phyloP scores from a whole-genome alignment of 192 early-diverging fungal species.

The Coemansia sp. region DNA sequence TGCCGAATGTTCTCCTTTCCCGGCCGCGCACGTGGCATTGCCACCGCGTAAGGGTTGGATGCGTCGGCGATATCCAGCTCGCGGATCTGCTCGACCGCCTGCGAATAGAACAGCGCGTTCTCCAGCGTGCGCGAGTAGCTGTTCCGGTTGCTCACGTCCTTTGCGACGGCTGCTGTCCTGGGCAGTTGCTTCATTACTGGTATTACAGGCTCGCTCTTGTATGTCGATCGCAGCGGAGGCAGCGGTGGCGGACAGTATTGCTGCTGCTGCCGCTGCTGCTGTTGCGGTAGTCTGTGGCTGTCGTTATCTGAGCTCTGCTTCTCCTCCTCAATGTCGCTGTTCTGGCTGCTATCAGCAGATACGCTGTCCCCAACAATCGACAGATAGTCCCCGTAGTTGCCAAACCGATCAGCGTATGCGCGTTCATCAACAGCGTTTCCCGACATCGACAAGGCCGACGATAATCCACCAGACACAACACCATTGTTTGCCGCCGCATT shows the following conservation, averaged over 20 bases:
- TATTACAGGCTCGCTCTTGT: constrained; percentile 46
- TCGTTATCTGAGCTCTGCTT: not conserved
- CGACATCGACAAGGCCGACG: too few species aligned
- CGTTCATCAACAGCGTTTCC: not conserved
- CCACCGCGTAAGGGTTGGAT: constrained; percentile 19
- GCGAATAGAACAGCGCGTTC: constrained; percentile 52
- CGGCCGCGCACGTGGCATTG: constrained; percentile 33
- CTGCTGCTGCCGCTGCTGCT: not conserved
- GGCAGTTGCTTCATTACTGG: not conserved
- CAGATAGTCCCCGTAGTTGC: constrained; percentile 33
- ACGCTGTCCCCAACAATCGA: constrained; percentile 7
- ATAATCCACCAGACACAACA: not conserved
- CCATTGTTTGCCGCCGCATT: not conserved
- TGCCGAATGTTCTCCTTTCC: constrained; percentile 50
- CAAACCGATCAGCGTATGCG: constrained; percentile 34
- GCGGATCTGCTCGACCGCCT: constrained; percentile 42
- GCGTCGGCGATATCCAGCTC: constrained; percentile 26
- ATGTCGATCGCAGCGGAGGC: constrained; percentile 32
- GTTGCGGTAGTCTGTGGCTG: not conserved
- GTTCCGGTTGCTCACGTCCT: constrained; percentile 12
- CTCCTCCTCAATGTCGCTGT: not conserved
- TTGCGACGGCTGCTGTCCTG: not conserved
- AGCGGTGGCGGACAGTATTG: not conserved
- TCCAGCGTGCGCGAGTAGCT: constrained; percentile 53
- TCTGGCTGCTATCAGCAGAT: not conserved